Conservation (phyloP, 176 grass and related monocot genomes). For the Oryza meyeriana region DNA sequence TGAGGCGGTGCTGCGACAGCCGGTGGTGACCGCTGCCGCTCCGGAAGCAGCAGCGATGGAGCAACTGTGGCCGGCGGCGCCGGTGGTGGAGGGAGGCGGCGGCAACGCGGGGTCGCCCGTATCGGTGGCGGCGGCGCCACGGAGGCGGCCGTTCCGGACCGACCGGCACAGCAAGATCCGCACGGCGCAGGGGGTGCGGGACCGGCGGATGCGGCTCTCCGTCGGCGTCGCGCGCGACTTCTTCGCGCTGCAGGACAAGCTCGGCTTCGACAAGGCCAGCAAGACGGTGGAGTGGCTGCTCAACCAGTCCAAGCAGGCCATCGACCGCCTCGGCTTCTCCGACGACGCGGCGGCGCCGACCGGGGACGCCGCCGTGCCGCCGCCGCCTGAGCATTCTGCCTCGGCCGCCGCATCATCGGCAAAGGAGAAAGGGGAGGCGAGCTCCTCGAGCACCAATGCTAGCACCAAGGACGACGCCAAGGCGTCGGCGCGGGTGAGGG, state of each 20-base stretch:
- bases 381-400: neutral
- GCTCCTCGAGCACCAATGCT: constrained; percentile 15
- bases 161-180: constrained; percentile 94
- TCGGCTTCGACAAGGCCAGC: constrained; percentile 91
- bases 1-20: constrained; percentile 43
- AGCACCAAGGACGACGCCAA: neutral
- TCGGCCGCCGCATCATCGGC: neutral
- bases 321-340: constrained; percentile 50
- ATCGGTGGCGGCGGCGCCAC: neutral
- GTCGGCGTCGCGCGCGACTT: constrained; percentile 72
- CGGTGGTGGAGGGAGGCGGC: neutral
- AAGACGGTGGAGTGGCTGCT: constrained; percentile 84
- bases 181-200: constrained; percentile 74
- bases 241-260: constrained; percentile 78
- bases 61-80: neutral
- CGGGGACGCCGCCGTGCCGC: neutral
- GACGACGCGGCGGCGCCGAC: neutral
- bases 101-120: neutral
- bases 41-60: no score
- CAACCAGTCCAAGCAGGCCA: constrained; percentile 65
- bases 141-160: constrained; percentile 48
- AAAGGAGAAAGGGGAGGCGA: constrained; percentile 19
- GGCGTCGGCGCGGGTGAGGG: constrained; percentile 23
- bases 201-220: constrained; percentile 88
- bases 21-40: no score